Evolutionary conservation across 176 grass and related monocot species (phyloP).

Genomic region (Aegilops umbellulata): DNA sequence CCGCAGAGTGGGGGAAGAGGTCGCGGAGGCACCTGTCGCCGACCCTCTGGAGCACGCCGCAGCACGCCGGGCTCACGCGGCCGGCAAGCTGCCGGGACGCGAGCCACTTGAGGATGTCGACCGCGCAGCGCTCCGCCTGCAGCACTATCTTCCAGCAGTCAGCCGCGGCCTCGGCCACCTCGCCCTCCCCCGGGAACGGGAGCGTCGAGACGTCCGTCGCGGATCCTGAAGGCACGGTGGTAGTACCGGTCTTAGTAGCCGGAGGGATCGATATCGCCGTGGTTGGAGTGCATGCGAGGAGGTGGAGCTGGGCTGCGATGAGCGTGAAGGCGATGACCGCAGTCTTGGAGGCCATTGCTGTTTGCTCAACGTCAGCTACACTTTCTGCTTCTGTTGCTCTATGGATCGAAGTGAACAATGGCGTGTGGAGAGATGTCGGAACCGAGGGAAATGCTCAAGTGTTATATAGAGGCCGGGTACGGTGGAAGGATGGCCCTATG

Average conservation of each 20-base stretch:
- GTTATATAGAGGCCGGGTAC: not conserved
- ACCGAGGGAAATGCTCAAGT: not conserved
- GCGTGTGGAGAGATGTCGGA: not conserved
- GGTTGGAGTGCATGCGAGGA: not conserved
- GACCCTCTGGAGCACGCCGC: not conserved
- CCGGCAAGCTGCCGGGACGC: not conserved
- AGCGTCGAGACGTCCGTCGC: not conserved
- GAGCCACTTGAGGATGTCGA: conserved; percentile 10
- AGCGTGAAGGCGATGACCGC: not conserved
- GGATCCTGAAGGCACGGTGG: not conserved
- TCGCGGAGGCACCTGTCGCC: conserved; percentile 14
- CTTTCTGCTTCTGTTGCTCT: not conserved
- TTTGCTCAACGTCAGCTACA: not conserved
- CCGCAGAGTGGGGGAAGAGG: not conserved
- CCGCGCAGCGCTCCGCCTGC: not conserved
- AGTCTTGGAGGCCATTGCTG: not conserved
- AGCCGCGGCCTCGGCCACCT: not conserved
- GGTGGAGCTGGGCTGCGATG: not conserved
- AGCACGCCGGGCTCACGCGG: conserved; percentile 1
- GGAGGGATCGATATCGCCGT: not conserved
- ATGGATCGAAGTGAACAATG: not conserved
- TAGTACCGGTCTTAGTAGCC: not conserved
- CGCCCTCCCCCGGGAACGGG: not conserved
- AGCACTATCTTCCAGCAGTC: conserved; percentile 13
- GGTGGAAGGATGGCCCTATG: not conserved